These are phyloP conservation scores for Puccinia horiana DNA, from an alignment of 1,284 basidiomycete species.

Conservation along the genomic window DNA sequence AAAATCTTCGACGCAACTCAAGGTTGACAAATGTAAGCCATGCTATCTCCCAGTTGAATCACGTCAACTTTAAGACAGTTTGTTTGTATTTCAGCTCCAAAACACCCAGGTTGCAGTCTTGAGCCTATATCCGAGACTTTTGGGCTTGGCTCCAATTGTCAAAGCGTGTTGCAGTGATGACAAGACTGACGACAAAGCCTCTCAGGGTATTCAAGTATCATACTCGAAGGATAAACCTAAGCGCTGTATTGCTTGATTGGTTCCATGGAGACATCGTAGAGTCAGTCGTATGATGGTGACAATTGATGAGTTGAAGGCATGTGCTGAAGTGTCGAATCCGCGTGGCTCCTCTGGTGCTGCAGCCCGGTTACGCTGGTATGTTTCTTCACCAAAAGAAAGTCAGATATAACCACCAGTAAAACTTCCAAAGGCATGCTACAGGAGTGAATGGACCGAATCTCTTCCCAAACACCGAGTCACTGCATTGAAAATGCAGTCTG, in stretches of 20 bases:
- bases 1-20: not conserved
- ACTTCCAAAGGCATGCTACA: not conserved
- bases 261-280: constrained; percentile 1
- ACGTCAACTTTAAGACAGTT: not conserved
- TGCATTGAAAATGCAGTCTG: constrained; percentile 1
- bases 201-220: not conserved
- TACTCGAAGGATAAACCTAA: constrained; percentile 11
- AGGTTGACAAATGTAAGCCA: not conserved
- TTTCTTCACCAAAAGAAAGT: not conserved
- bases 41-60: not conserved
- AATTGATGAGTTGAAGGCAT: not conserved
- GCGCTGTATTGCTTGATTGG: not conserved
- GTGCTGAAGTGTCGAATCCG: not conserved
- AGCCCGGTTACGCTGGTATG: not conserved
- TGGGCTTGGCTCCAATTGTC: constrained; percentile 25
- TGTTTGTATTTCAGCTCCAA: constrained; percentile 11
- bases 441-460: not conserved
- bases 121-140: not conserved
- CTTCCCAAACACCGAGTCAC: not conserved
- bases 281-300: not conserved
- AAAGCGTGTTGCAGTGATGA: constrained; percentile 26
- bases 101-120: not conserved
- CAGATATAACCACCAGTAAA: not conserved
- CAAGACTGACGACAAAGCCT: constrained; percentile 13
- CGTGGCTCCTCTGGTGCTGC: not conserved